Evolutionary conservation across 1,139 yeast species (phyloP).

Genomic region (Debaryomyces fabryi): DNA sequence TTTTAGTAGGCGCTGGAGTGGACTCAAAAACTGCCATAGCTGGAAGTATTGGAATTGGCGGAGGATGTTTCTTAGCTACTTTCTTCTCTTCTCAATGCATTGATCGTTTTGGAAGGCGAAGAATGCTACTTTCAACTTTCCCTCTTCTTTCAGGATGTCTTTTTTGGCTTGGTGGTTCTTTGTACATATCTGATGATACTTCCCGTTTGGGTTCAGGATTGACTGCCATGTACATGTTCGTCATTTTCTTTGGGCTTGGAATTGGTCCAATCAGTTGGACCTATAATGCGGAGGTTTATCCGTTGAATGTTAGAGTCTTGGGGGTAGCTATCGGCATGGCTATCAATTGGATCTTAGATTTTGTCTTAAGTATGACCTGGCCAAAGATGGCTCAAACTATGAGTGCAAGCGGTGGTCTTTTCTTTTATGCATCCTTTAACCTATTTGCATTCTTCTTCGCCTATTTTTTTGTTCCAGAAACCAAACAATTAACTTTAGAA

Average conservation of each 20-base stretch:
- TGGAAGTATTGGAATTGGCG: conserved; percentile 88
- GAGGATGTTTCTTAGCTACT: conserved; percentile 79
- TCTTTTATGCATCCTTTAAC: conserved; percentile 92
- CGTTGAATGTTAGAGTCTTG: conserved; percentile 78
- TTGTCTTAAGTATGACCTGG: conserved; percentile 81
- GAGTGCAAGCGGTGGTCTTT: conserved; percentile 82
- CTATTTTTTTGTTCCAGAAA: conserved; percentile 68
- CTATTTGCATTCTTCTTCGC: conserved; percentile 71
- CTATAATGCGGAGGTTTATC: conserved; percentile 86
- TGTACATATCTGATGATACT: conserved; percentile 28
- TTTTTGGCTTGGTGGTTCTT: neutral
- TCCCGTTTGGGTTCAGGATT: conserved; percentile 69
- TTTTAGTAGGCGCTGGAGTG: conserved; percentile 70
- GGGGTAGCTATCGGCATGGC: conserved; percentile 88
- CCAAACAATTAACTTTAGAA: conserved; percentile 68
- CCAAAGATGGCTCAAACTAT: conserved; percentile 69
- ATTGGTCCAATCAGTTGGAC: conserved; percentile 93
- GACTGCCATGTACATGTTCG: conserved; percentile 72
- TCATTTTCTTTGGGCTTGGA: conserved; percentile 78
- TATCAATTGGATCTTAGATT: conserved; percentile 85
- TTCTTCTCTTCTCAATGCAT: conserved; percentile 56
- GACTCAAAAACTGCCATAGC: conserved; percentile 61
- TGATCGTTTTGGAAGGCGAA: neutral
- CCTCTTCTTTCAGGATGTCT: neutral
- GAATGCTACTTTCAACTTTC: neutral